Evolutionary conservation across 2,329 filamentous ascomycete genomes (phyloP).

Genomic region (Ascochyta fabae): DNA sequence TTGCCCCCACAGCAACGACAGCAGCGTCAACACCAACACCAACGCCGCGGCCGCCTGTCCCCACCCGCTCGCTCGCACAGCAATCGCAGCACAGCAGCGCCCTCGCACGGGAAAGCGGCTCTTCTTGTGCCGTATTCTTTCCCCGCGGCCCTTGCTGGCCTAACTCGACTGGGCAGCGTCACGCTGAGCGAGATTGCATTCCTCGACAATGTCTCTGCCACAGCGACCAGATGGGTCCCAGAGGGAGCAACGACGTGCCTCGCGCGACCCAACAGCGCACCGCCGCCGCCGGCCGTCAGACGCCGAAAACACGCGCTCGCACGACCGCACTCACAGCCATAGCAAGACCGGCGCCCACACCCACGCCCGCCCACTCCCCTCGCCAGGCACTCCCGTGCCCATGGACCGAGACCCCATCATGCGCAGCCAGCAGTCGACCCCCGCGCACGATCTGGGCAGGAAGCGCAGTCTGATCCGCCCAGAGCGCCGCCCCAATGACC

Average conservation of each 20-base stretch:
- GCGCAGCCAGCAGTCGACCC: constrained; percentile 43
- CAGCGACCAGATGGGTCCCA: constrained; percentile 67
- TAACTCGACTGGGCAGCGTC: background rate
- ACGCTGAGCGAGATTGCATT: constrained; percentile 29
- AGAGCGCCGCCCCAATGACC: constrained; percentile 83
- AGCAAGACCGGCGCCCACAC: constrained; percentile 52
- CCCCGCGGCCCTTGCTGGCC: constrained; percentile 17
- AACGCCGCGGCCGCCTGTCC: background rate
- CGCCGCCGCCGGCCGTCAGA: constrained; percentile 71
- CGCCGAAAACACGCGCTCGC: constrained; percentile 67
- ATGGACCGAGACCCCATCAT: constrained; percentile 63
- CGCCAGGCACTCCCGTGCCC: constrained; percentile 51
- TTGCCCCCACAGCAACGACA: constrained; percentile 17
- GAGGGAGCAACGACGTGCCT: constrained; percentile 54
- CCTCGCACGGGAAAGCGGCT: constrained; percentile 3
- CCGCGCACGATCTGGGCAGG: constrained; percentile 62
- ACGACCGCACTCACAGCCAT: constrained; percentile 45
- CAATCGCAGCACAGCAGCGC: constrained; percentile 3
- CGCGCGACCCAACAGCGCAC: constrained; percentile 72
- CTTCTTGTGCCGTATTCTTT: constrained; percentile 8
- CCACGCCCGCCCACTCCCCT: constrained; percentile 51
- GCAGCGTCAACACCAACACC: background rate
- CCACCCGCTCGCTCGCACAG: constrained; percentile 5
- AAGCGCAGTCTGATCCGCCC: constrained; percentile 91
- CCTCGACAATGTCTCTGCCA: constrained; percentile 56